Conservation (phyloP, 2,329 filamentous ascomycete species). For the Fusarium veterinarium region DNA sequence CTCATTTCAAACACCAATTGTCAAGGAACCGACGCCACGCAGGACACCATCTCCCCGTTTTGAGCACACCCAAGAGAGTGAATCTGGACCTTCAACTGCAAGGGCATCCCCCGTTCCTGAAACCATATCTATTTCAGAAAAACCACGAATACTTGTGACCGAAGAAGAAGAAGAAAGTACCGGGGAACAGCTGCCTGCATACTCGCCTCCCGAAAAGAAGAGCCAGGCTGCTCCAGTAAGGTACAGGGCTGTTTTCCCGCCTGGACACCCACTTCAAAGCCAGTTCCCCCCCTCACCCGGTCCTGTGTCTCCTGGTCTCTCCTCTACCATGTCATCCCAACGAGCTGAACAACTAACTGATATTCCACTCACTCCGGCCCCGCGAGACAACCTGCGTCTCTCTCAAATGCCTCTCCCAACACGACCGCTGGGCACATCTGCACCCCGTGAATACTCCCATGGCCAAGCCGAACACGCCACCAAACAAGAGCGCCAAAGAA, state of each 20-base stretch:
- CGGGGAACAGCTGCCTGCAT: conserved; percentile 63
- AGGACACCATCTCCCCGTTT: conserved; percentile 48
- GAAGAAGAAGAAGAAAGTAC: conserved; percentile 49
- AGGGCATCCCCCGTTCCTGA: conserved; percentile 27
- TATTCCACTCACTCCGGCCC: conserved; percentile 64
- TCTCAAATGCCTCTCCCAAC: conserved; percentile 53
- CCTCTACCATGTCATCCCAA: conserved; percentile 71
- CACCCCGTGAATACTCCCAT: conserved; percentile 58
- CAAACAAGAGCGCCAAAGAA: conserved; percentile 63
- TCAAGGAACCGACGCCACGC: conserved; percentile 52
- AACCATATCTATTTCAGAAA: conserved; percentile 47
- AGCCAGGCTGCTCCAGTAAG: conserved; percentile 53
- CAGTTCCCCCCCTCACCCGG: conserved; percentile 69
- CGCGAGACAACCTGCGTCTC: conserved; percentile 30
- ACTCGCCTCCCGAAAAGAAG: conserved; percentile 60
- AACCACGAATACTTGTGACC: conserved; percentile 54
- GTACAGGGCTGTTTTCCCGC: conserved; percentile 69
- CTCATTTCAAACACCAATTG: conserved; percentile 49
- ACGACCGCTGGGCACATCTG: conserved; percentile 58
- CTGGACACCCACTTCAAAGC: conserved; percentile 59
- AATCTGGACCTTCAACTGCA: conserved; percentile 38
- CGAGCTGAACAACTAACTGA: conserved; percentile 70
- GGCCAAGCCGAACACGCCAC: conserved; percentile 55
- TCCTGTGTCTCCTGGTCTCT: conserved; percentile 71
- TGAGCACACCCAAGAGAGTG: conserved; percentile 14